Base-by-base conservation (phyloP, 495 filamentous ascomycete genomes). In the Amniculicola lignicola region DNA sequence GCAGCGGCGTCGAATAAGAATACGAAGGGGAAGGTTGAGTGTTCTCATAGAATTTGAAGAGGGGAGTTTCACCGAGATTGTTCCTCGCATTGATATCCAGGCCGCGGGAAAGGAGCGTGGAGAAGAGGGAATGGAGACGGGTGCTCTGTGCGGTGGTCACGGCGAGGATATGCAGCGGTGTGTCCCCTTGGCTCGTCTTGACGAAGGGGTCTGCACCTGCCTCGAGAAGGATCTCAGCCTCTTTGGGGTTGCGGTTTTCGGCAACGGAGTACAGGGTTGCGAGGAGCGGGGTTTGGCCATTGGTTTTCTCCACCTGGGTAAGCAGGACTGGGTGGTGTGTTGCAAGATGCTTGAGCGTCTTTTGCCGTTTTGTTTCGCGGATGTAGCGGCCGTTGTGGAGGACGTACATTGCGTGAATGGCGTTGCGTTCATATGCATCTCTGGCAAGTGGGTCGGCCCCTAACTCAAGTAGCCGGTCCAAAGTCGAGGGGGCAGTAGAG, bases 21-120 rank as follows among this genome's bases (percentile, higher is more conserved):
- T 51, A 49, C 19, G 12, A 10, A 28, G n/a, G 29, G 19, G n/a
- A 68, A 28, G 18, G 18, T n/a, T 3, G 10, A 49, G n/a, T 28
- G 28, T 12, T 23, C n/a, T 10, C n/a, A 27, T 40, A 36, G 31
- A 57, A 64, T 9, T 24, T 21, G 48, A 72, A 73, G 5, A 73
- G 35, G 2, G 69, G 65, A 10, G 72, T 69, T 40, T 69, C 64
- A 12, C 68, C 68, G 12, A 24, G 31, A 6, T 38, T 33, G 35
- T 74, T 67, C 9, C 61, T 58, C 6, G 52, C 65, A 50, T 74
- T 72, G 15, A 73, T 64, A 23, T 62, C 51, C 10, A 61, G 27
- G 5, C 69, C 69, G 12, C 60, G 38, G 19, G 39, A 21, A 19
- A 71, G 42, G 21, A 69, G 58, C 10, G 48, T 54, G 22, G 52